Percentiles rank a stretch among this genome's conserved stretches.
These are phyloP conservation scores for Pythium coloratum DNA, from an alignment of 352 stramenopile genomes.

Conservation along the genomic window DNA sequence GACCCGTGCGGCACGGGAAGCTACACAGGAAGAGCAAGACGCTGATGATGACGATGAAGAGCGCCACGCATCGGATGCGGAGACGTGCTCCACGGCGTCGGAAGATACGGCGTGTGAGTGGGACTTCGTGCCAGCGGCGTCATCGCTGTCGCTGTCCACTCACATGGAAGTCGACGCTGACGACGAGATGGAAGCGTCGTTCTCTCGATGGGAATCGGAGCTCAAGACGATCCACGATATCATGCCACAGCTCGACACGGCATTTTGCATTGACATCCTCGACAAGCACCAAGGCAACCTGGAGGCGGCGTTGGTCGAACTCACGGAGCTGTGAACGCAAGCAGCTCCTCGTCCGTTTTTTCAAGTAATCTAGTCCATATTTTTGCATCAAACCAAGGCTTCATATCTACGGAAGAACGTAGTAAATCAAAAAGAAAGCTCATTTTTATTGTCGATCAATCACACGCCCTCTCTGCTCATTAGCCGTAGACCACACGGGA, in stretches of 20 bases:
- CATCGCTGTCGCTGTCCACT: neutral
- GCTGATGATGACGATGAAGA: slow-evolving; percentile 5
- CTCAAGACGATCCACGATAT: slow-evolving; percentile 53
- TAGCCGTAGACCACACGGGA: slow-evolving; percentile 21
- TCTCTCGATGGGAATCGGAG: slow-evolving; percentile 38
- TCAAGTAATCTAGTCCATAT: neutral
- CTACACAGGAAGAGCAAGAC: slow-evolving; percentile 10
- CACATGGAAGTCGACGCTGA: slow-evolving; percentile 31
- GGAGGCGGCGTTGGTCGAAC: slow-evolving; percentile 54
- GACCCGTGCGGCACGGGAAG: neutral
- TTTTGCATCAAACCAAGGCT: slow-evolving; percentile 8
- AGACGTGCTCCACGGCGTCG: slow-evolving; percentile 50
- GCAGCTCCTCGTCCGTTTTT: neutral
- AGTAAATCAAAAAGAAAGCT: neutral
- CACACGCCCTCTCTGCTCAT: neutral
- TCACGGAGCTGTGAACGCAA: slow-evolving; percentile 54
- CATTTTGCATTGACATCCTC: slow-evolving; percentile 48
- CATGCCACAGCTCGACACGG: slow-evolving; percentile 47
- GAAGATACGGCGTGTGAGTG: slow-evolving; percentile 49
- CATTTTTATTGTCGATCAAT: slow-evolving; percentile 12
- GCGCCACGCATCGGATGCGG: slow-evolving; percentile 52
- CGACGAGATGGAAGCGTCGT: slow-evolving; percentile 29
- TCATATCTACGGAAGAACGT: neutral
- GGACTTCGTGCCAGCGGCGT: slow-evolving; percentile 38
- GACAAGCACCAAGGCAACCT: slow-evolving; percentile 57